Conservation (phyloP, 306 rosid species). For the Cicer cuneatum region DNA sequence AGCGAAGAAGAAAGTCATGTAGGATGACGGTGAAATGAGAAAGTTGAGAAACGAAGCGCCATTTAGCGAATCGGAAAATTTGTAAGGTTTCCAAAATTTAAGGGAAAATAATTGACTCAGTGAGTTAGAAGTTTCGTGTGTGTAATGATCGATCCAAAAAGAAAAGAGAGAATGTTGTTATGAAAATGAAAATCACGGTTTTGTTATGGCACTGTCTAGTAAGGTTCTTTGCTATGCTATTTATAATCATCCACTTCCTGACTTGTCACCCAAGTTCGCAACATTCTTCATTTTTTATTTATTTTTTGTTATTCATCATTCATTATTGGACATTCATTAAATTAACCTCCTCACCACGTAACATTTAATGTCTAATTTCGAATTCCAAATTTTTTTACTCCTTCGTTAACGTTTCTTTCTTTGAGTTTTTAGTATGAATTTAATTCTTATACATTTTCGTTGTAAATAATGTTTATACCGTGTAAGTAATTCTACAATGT, state of each 20-base stretch:
- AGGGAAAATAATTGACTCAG: slow-evolving; percentile 21
- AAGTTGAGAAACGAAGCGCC: slow-evolving; percentile 24
- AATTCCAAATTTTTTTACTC: too few relatives aligned
- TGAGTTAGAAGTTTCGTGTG: slow-evolving; percentile 21
- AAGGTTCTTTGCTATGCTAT: background rate
- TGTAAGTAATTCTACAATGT: too few relatives aligned
- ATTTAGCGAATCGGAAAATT: slow-evolving; percentile 23
- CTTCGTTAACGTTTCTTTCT: too few relatives aligned
- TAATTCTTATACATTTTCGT: too few relatives aligned
- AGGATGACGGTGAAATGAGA: slow-evolving; percentile 37
- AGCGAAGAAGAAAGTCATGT: slow-evolving; percentile 45
- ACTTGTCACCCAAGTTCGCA: slow-evolving; percentile 38
- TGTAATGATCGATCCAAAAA: background rate
- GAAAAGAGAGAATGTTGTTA: background rate
- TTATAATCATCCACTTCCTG: slow-evolving; percentile 28
- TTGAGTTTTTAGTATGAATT: too few relatives aligned
- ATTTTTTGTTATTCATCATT: background rate
- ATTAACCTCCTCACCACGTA: slow-evolving; percentile 19
- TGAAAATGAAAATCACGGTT: slow-evolving; percentile 9
- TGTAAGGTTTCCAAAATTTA: slow-evolving; percentile 3
- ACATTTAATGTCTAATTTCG: background rate
- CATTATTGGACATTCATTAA: background rate
- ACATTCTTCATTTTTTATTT: background rate
- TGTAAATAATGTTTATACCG: too few relatives aligned
- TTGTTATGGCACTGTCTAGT: background rate